Evolutionary conservation across 306 rosid genomes (phyloP).

Genomic region (Canavalia gladiata): DNA sequence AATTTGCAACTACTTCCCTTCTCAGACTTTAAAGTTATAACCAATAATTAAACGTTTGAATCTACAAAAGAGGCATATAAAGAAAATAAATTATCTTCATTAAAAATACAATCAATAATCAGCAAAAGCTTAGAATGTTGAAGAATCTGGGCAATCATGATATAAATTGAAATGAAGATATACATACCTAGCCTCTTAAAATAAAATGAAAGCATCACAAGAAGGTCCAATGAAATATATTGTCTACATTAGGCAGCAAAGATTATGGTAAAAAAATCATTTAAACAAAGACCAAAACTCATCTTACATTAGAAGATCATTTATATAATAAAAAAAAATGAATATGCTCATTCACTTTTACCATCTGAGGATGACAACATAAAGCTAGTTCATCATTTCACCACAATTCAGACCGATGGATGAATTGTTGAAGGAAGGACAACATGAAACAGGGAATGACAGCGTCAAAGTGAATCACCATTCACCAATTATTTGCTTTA

Average conservation of each 20-base stretch:
- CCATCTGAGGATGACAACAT: conserved; percentile 23
- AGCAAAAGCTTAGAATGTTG: background rate
- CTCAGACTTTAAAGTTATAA: conserved; percentile 49
- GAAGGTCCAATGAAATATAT: conserved; percentile 38
- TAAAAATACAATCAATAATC: conserved; percentile 19
- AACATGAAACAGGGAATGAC: too few relatives aligned
- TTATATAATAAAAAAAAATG: too few relatives aligned
- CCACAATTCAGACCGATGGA: background rate
- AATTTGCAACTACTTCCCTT: conserved; percentile 49
- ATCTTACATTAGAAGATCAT: background rate
- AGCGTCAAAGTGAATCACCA: conserved; percentile 12
- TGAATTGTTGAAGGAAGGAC: too few relatives aligned
- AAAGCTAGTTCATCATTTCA: conserved; percentile 28
- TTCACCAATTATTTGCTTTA: conserved; percentile 31
- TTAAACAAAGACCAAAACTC: conserved; percentile 34
- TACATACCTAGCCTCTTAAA: conserved; percentile 20
- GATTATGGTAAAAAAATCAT: background rate
- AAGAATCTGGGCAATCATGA: conserved; percentile 4
- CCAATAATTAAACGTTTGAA: conserved; percentile 59
- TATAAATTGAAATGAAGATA: background rate
- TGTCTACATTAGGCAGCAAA: conserved; percentile 41
- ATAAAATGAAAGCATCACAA: conserved; percentile 21
- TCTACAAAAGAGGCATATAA: conserved; percentile 67
- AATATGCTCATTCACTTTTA: too few relatives aligned
- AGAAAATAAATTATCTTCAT: background rate